Evolutionary conservation across 306 rosid species (phyloP), one percentile per base, ranked within the genome.

Genomic region (Canavalia ensiformis): DNA sequence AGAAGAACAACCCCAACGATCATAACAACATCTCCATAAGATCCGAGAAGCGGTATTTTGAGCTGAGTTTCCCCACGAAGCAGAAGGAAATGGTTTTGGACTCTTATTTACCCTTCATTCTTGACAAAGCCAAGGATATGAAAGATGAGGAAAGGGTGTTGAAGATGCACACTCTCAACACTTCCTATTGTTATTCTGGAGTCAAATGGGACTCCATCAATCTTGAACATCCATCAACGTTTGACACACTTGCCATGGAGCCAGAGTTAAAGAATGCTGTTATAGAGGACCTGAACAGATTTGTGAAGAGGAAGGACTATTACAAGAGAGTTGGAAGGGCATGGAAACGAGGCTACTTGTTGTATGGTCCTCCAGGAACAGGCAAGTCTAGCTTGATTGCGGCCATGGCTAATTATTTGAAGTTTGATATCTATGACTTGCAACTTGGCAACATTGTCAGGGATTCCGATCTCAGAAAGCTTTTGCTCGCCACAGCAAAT

Each of bases 371-470:
- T 12, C 98, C 98, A 0, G 97, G 98, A 0, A 95, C 98, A 0
- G 98, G 98, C 0, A 95, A 95, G 76, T 95, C 97, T 0, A 95
- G 97, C 86, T 89, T 95, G 87, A 82, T 95, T 2, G 98, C 98
- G 1, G 97, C 98, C 45, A 91, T 95, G 94, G 97, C 98, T 1
- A 95, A 95, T 66, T 75, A 91, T 74, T 87, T 95, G 74, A 95
- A 89, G 79, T 95, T 95, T 78, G 97, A 95, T 77, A 86, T 95
- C 47, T 95, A 87, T 85, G 98, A 95, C 75, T 58, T 95, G 72
- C 95, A 95, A 58, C 93, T 95, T 28, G 92, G 83, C 0, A 91
- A 86, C 75, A 80, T 92, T 10, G 46, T 51, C 0, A 85, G 91
- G 58, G 97, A 92, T 80, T 92, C 97, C 0, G 98, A 95, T 51